Evolutionary conservation across 495 filamentous ascomycete species (phyloP).

Genomic region (Podospora comata): DNA sequence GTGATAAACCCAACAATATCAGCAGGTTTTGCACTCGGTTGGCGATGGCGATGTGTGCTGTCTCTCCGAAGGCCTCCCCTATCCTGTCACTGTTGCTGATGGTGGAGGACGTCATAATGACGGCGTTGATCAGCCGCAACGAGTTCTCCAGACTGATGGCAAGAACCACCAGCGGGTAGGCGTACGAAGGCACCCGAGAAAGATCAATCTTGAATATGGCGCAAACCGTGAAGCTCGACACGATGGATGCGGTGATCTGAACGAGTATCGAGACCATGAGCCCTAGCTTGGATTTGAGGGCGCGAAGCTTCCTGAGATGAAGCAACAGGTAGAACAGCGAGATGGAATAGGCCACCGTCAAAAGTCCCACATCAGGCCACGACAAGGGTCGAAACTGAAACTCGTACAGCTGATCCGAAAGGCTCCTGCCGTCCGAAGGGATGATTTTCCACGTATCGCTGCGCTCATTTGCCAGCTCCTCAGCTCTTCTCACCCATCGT

Average conservation of each 20-base stretch:
- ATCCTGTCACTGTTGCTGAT: constrained; percentile 58
- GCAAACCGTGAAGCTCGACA: constrained; percentile 62
- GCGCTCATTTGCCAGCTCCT: constrained; percentile 43
- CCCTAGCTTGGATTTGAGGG: constrained; percentile 65
- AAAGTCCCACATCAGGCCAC: constrained; percentile 52
- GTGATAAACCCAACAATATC: constrained; percentile 58
- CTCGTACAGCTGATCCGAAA: constrained; percentile 59
- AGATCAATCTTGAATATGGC: constrained; percentile 60
- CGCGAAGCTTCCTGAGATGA: constrained; percentile 58
- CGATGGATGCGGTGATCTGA: constrained; percentile 65
- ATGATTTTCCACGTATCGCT: constrained; percentile 57
- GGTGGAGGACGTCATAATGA: constrained; percentile 61
- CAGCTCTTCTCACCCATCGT: constrained; percentile 56
- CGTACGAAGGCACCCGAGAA: constrained; percentile 56
- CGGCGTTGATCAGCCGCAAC: constrained; percentile 66
- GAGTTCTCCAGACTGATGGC: constrained; percentile 70
- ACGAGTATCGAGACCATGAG: constrained; percentile 60
- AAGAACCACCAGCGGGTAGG: constrained; percentile 68
- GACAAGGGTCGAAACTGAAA: constrained; percentile 69
- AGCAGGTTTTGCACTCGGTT: constrained; percentile 58
- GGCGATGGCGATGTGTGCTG: constrained; percentile 61
- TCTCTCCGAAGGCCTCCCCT: constrained; percentile 63
- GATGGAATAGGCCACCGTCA: constrained; percentile 58
- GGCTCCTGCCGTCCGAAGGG: constrained; percentile 51
- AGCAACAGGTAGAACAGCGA: constrained; percentile 56